Base-by-base conservation (phyloP, 2,329 filamentous ascomycete species). In the Chrysoporthe puriensis region DNA sequence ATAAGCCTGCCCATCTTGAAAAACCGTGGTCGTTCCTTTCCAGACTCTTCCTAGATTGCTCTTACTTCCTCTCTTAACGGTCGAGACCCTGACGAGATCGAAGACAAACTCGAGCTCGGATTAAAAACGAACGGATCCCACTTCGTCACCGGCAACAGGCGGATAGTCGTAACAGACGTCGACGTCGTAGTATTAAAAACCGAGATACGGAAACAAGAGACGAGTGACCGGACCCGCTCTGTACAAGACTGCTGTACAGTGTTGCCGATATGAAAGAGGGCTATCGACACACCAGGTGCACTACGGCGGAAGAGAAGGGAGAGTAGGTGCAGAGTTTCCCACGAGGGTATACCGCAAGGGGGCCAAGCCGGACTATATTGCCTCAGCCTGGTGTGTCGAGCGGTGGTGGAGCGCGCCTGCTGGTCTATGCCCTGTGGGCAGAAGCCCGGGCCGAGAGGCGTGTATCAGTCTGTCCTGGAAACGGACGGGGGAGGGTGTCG, bases 1-100 rank as follows among this genome's bases (percentile, higher is more conserved):
- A 99, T 98, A 77, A 99, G 90, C 82, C 91, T 96, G 80, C 96
- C 96, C 96, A 99, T 99, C 71, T 73, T 82, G 79, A 61, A 72
- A 18, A 43, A 36, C 18, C 16, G 7, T 61, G n/a, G 4, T 69
- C 59, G 66, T 58, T 66, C 66, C 46, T 69, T 61, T 69, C 66
- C 69, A 34, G 66, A 18, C 42, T 34, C 26, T 73, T 68, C 71
- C 64, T 68, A 58, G 59, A n/a, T 56, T 71, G 54, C 57, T 62
- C 50, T 63, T 42, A 52, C 63, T 66, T 60, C 65, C 42, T 57
- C 18, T 64, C 59, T 69, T 6, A 21, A 34, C 16, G 11, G 4
- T 32, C 2, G 50, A 34, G 50, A 16, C 11, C 16, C 42, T 26
- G 57, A 71, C 58, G 69, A 54, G 58, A 36, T 11, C 9, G 36